phyloP scores from a whole-genome alignment of 1,284 basidiomycete species.

The Ustilago loliicola region DNA sequence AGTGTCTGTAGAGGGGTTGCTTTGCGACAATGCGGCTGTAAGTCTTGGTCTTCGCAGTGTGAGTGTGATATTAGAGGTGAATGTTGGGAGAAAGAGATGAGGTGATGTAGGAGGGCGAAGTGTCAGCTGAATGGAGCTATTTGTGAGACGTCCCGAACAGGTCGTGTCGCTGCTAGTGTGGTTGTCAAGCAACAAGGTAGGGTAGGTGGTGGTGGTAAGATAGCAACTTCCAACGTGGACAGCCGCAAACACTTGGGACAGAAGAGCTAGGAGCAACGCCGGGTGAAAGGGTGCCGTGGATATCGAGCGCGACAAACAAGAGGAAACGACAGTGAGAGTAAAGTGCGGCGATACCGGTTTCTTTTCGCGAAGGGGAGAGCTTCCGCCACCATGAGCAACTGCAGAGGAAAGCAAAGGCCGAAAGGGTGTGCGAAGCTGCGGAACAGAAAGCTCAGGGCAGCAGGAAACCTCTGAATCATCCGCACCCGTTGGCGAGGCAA shows the following conservation, averaged over 20 bases:
- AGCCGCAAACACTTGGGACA: not conserved
- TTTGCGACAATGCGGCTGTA: not conserved
- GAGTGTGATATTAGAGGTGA: not conserved
- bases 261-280: not conserved
- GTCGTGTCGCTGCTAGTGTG: slow-evolving; percentile 1
- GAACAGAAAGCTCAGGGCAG: not conserved
- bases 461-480: slow-evolving; percentile 8
- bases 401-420: slow-evolving; percentile 10
- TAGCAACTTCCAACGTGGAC: not conserved
- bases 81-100: not conserved
- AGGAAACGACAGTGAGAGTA: not conserved
- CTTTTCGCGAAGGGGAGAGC: not conserved
- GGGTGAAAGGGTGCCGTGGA: not conserved
- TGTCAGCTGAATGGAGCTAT: slow-evolving; percentile 42
- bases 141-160: not conserved
- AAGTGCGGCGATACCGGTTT: slow-evolving; percentile 13
- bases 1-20: not conserved
- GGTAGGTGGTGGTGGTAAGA: not conserved
- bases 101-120: not conserved
- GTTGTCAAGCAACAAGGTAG: slow-evolving; percentile 1
- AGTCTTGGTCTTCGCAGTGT: too few relatives aligned
- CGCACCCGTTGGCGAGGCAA: slow-evolving; percentile 1
- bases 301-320: slow-evolving; percentile 2
- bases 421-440: not conserved
- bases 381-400: not conserved